phyloP scores from a whole-genome alignment of 805 yeast species.

The Pichia membranifaciens region DNA sequence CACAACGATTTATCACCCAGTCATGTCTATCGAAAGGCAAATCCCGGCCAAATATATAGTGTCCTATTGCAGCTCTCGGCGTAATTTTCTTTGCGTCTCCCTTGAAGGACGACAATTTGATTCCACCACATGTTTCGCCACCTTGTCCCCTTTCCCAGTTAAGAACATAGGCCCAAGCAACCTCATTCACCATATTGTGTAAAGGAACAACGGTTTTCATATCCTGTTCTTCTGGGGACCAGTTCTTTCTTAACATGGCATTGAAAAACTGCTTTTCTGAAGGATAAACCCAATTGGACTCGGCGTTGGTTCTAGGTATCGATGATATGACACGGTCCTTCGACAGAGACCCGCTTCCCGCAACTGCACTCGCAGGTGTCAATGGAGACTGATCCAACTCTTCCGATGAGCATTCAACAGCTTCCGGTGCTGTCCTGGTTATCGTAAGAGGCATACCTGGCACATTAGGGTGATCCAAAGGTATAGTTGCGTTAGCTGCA shows the following conservation, averaged over 20 bases:
- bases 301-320: conserved; percentile 71
- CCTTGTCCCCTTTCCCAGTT: conserved; percentile 70
- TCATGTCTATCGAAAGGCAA: conserved; percentile 95
- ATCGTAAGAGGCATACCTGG: conserved; percentile 8
- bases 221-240: conserved; percentile 76
- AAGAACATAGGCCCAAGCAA: conserved; percentile 81
- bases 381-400: conserved; percentile 26
- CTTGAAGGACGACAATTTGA: conserved; percentile 75
- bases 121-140: conserved; percentile 72
- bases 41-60: conserved; percentile 55
- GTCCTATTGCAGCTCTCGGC: conserved; percentile 75
- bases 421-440: conserved; percentile 21
- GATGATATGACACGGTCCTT: conserved; percentile 73
- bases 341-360: conserved; percentile 43
- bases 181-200: conserved; percentile 88
- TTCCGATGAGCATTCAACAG: conserved; percentile 47
- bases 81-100: conserved; percentile 84
- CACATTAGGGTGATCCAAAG: conserved; percentile 21
- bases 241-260: conserved; percentile 87
- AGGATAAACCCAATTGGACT: conserved; percentile 86
- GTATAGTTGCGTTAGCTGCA: conserved; percentile 13
- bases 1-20: conserved; percentile 86
- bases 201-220: conserved; percentile 91
- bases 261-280: conserved; percentile 91
- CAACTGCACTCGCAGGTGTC: conserved; percentile 24